Conservation (phyloP, 495 filamentous ascomycete species). For the Trichoderma virens region DNA sequence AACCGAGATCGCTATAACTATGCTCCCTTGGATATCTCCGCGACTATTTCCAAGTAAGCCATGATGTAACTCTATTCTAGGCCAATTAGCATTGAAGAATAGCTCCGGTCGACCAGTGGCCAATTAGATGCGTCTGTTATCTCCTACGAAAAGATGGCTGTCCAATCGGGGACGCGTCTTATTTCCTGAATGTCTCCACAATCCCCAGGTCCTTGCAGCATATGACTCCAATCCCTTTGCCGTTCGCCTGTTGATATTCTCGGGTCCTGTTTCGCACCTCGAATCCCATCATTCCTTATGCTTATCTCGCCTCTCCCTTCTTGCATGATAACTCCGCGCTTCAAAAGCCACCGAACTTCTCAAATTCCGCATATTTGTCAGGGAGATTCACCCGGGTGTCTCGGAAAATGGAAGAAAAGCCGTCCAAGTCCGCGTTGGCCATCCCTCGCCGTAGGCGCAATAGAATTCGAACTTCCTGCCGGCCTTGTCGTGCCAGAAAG, state of each 20-base stretch:
- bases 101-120: background rate
- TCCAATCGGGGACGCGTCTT: background rate
- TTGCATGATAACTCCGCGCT: background rate
- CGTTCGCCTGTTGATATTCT: background rate
- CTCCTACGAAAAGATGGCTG: background rate
- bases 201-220: background rate
- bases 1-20: no score
- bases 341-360: background rate
- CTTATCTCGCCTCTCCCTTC: background rate
- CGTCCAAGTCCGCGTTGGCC: background rate
- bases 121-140: background rate
- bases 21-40: no score
- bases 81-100: background rate
- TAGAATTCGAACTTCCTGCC: background rate
- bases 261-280: background rate
- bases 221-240: no score
- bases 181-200: background rate
- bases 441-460: background rate
- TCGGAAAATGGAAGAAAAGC: background rate
- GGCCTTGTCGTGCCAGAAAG: background rate
- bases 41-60: no score
- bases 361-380: no score
- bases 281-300: background rate
- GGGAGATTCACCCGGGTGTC: background rate
- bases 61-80: background rate